A percentile compares a stretch with the other conserved stretches of the same genome.
These are phyloP conservation scores for Nissolia schottii DNA, from an alignment of 306 rosid genomes.

Conservation along the genomic window DNA sequence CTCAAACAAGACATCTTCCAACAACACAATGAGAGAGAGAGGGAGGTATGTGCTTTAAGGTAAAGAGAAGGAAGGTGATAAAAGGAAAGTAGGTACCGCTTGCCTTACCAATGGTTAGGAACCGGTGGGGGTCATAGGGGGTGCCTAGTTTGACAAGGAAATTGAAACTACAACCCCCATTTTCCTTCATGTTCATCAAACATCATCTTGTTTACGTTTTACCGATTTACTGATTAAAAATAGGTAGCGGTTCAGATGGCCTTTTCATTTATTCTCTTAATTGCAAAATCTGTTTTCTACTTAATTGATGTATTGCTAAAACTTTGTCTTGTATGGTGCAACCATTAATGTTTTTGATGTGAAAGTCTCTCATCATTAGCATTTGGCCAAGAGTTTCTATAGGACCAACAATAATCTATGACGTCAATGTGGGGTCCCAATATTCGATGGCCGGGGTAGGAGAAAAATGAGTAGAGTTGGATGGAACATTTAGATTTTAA, in stretches of 20 bases:
- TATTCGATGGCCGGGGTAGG: background rate
- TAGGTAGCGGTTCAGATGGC: slow-evolving; percentile 47
- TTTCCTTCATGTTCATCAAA: background rate
- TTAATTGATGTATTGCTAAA: slow-evolving; percentile 28
- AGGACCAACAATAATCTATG: slow-evolving; percentile 7
- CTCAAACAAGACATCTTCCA: slow-evolving; percentile 47
- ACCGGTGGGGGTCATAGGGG: slow-evolving; percentile 18
- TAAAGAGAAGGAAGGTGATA: slow-evolving; percentile 53
- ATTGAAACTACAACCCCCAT: slow-evolving; percentile 43
- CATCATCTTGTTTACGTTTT: slow-evolving; percentile 13
- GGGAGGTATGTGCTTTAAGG: slow-evolving; percentile 60
- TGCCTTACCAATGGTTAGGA: slow-evolving; percentile 38
- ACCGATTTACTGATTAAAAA: slow-evolving; percentile 12
- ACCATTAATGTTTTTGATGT: slow-evolving; percentile 17
- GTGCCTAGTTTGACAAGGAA: slow-evolving; percentile 53
- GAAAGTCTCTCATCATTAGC: slow-evolving; percentile 21
- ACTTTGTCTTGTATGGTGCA: slow-evolving; percentile 30
- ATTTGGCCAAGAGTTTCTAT: slow-evolving; percentile 31
- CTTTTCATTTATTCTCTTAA: slow-evolving; percentile 44
- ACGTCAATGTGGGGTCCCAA: slow-evolving; percentile 22
- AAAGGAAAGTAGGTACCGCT: slow-evolving; percentile 49
- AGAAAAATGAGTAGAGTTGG: background rate
- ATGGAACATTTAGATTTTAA: background rate
- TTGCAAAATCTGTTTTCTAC: background rate
- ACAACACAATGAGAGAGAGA: slow-evolving; percentile 44